Evolutionary conservation across 176 grass and related monocot genomes (phyloP), one percentile per base, ranked within the genome.

Genomic region (Dendrocalamus sinicus): DNA sequence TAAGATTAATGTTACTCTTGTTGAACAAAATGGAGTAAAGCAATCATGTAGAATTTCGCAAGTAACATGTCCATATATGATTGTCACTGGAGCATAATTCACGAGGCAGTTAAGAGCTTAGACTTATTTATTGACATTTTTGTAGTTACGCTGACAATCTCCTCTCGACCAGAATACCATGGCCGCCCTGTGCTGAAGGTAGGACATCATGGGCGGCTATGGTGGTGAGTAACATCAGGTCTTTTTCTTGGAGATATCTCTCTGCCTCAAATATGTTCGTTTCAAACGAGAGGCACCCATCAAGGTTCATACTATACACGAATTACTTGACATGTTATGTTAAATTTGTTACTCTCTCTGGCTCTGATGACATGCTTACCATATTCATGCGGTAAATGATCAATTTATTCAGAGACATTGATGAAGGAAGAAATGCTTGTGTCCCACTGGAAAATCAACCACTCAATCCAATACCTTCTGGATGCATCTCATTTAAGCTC

Each of bases 401-500:
- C 68, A 83, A 60, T 70, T 70, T 51, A 52, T 79, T 61, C 79
- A 68, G 30, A 69, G 26, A 69, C 48, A 58, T 46, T 20, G 14
- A 72, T 60, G 80, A 60, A 35, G 20, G 7, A 55, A 59, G 6
- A 73, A 70, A 17, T 51, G 28, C 20, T 47, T 40, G 28, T 61
- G 20, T 13, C 51, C 79, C 62, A 88, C 79, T 4, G 23, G 48
- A 39, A 61, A 46, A 82, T 69, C 39, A 88, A 50, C 51, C 75
- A 76, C 62, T 60, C 43, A 43, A 44, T 53, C 40, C 15, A 41
- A 28, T 61, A 47, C 20, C 32, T 43, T 57, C 6, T 83, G 48
- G 79, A 90, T n/a, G 50, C 66, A 72, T 67, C 59, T 54, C 75
- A 77, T 28, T 81, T 52, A 81, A 84, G 24, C 70, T 53, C 68